Conservation (phyloP, 164 flowering plant genomes). For the Chimonanthus praecox region DNA sequence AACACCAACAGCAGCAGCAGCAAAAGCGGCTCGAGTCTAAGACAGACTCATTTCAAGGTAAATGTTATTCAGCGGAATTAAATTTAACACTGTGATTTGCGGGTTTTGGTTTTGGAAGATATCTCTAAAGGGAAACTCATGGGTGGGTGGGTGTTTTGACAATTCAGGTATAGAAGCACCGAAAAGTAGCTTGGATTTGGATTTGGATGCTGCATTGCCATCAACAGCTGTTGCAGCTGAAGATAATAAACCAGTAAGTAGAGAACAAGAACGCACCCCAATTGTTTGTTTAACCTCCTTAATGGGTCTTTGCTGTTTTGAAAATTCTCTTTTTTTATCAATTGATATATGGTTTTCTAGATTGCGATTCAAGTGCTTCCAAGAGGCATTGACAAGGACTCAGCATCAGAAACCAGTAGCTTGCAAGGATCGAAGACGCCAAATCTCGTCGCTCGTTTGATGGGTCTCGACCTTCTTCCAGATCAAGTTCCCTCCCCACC, state of each 20-base stretch:
- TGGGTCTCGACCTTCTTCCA: conserved; percentile 92
- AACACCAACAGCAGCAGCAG: conserved; percentile 5
- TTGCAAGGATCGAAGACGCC: conserved; percentile 69
- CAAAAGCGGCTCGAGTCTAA: neutral
- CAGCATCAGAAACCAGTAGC: conserved; percentile 31
- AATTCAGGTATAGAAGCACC: conserved; percentile 75
- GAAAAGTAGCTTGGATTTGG: conserved; percentile 74
- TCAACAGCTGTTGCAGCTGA: conserved; percentile 18
- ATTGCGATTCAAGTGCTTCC: conserved; percentile 39
- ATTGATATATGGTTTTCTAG: neutral
- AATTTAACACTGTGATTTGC: neutral
- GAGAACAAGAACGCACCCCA: neutral
- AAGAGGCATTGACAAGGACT: conserved; percentile 14
- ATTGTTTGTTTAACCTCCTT: neutral
- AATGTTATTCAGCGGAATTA: neutral
- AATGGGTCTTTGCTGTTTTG: neutral
- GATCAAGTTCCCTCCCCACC: conserved; percentile 25
- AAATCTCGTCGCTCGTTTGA: conserved; percentile 73
- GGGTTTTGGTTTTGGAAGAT: neutral
- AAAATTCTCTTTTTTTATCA: neutral
- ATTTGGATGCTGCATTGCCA: conserved; percentile 13
- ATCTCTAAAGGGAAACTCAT: neutral
- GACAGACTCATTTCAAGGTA: conserved; percentile 1
- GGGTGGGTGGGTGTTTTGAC: neutral
- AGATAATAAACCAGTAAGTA: conserved; percentile 51